Evolutionary conservation across 352 stramenopile genomes (phyloP).

Genomic region (Phytophthora brassicae): DNA sequence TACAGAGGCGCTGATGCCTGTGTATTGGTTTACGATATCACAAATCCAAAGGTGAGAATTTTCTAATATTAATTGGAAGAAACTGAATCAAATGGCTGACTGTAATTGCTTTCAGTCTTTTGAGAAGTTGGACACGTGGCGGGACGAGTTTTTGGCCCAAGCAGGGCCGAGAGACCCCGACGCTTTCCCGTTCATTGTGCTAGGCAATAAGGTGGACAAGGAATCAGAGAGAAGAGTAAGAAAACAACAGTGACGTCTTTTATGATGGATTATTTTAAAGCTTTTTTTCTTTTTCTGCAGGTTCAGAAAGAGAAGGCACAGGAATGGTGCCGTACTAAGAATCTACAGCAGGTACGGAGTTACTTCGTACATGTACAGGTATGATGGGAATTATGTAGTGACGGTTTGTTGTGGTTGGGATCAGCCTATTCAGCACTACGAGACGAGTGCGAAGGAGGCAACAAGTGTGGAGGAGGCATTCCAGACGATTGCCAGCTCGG

Average conservation of each 20-base stretch:
- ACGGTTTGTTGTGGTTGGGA: constrained; percentile 9
- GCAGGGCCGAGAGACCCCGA: constrained; percentile 88
- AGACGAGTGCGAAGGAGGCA: constrained; percentile 97
- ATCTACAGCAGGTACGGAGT: constrained; percentile 54
- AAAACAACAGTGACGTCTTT: background rate
- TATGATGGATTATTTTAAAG: background rate
- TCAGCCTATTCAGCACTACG: constrained; percentile 94
- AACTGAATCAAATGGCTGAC: background rate
- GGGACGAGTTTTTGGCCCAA: constrained; percentile 96
- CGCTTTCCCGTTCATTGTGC: constrained; percentile 97
- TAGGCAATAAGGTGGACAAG: constrained; percentile 99
- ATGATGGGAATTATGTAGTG: no score
- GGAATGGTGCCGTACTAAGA: constrained; percentile 93
- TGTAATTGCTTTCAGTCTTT: constrained; percentile 77
- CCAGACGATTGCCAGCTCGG: constrained; percentile 89
- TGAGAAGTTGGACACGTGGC: constrained; percentile 97
- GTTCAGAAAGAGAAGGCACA: constrained; percentile 89
- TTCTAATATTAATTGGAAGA: background rate
- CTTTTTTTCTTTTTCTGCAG: constrained; percentile 4
- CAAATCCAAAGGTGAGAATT: constrained; percentile 88
- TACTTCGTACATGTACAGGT: no score
- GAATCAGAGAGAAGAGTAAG: constrained; percentile 76
- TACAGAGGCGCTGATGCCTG: constrained; percentile 98
- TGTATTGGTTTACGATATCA: constrained; percentile 99
- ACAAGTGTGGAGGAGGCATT: constrained; percentile 98